Evolutionary conservation across 805 yeast species (phyloP).

Genomic region (Ogataea paradorogensis): DNA sequence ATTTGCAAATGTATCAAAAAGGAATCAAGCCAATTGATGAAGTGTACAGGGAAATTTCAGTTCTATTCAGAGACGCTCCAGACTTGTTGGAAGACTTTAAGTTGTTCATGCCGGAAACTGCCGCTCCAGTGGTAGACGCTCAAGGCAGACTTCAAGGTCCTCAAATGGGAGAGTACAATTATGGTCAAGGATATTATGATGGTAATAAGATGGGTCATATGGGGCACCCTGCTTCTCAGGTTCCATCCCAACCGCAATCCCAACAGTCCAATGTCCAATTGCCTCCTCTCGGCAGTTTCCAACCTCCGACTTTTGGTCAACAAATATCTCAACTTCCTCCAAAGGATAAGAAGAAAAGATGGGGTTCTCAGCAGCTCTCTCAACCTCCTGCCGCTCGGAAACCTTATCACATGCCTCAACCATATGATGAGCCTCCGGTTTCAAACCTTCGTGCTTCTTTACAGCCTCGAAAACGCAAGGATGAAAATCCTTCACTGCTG

Average conservation of each 20-base stretch:
- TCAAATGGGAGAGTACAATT: conserved; percentile 21
- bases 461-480: conserved; percentile 25
- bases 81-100: conserved; percentile 93
- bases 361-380: conserved; percentile 19
- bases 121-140: conserved; percentile 31
- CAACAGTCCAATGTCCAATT: conserved; percentile 46
- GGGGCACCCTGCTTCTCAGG: conserved; percentile 10
- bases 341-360: conserved; percentile 31
- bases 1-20: conserved; percentile 92
- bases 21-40: conserved; percentile 95
- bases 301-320: conserved; percentile 52
- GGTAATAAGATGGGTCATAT: conserved; percentile 11
- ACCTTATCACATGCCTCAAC: conserved; percentile 21
- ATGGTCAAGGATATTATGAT: conserved; percentile 21
- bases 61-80: conserved; percentile 87
- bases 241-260: conserved; percentile 19
- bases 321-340: conserved; percentile 21
- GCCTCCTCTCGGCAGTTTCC: conserved; percentile 88
- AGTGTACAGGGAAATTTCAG: conserved; percentile 90
- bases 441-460: conserved; percentile 43
- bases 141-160: conserved; percentile 22
- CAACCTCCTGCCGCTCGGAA: conserved; percentile 15
- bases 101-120: conserved; percentile 86
- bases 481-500: conserved; percentile 63
- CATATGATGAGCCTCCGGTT: conserved; percentile 44